phyloP scores from a whole-genome alignment of 2,329 filamentous ascomycete species.

The Aspergillus spinulosporus region DNA sequence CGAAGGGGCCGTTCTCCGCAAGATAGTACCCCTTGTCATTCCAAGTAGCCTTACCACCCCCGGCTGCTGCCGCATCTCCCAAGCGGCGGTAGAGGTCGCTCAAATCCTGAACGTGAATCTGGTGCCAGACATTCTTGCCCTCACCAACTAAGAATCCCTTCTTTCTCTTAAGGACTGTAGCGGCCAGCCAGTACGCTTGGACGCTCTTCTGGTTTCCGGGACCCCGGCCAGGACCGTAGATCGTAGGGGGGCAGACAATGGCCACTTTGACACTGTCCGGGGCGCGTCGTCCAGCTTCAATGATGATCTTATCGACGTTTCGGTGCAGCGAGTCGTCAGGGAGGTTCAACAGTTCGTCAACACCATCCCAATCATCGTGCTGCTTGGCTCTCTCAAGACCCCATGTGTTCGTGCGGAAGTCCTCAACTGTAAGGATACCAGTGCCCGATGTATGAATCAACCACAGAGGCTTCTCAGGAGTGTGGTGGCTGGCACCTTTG shows the following conservation, averaged over 20 bases:
- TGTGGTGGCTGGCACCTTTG: slow-evolving; percentile 40
- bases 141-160: slow-evolving; percentile 43
- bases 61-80: slow-evolving; percentile 41
- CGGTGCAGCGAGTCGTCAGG: slow-evolving; percentile 45
- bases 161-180: slow-evolving; percentile 38
- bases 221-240: slow-evolving; percentile 43
- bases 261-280: slow-evolving; percentile 38
- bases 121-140: slow-evolving; percentile 43
- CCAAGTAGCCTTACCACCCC: slow-evolving; percentile 44
- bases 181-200: slow-evolving; percentile 43
- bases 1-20: slow-evolving; percentile 44
- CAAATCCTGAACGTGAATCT: slow-evolving; percentile 45
- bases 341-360: slow-evolving; percentile 43
- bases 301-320: slow-evolving; percentile 43
- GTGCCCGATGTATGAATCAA: slow-evolving; percentile 50
- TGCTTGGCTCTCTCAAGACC: slow-evolving; percentile 46
- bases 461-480: slow-evolving; percentile 39
- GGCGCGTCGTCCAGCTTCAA: slow-evolving; percentile 28
- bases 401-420: slow-evolving; percentile 39
- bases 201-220: slow-evolving; percentile 42
- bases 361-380: slow-evolving; percentile 49
- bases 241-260: slow-evolving; percentile 43
- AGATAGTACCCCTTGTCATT: slow-evolving; percentile 52
- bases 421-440: slow-evolving; percentile 45
- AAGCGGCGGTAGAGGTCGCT: slow-evolving; percentile 40